Conservation (phyloP, 2,329 filamentous ascomycete species). For the Paecilomyces dactylethromorphus region DNA sequence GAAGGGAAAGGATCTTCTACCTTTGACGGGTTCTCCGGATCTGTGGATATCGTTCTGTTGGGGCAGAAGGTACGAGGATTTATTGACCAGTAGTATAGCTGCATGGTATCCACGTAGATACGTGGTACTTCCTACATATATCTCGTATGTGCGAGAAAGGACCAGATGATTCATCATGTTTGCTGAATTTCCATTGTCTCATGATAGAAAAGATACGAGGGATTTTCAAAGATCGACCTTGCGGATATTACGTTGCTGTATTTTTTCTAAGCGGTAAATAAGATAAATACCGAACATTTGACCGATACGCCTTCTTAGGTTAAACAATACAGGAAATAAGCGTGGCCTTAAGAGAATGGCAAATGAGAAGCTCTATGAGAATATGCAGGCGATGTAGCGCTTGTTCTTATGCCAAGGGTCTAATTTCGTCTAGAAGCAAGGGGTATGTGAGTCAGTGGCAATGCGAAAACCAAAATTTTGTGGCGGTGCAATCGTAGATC, state of each 20-base stretch:
- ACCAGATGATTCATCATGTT: neutral
- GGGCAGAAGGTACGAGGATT: neutral
- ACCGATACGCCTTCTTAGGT: neutral
- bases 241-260: neutral
- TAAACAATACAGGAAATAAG: neutral
- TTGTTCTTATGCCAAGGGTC: neutral
- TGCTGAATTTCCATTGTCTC: neutral
- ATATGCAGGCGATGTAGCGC: neutral
- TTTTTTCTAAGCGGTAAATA: neutral
- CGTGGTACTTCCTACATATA: neutral
- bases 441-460: neutral
- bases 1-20: neutral
- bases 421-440: neutral
- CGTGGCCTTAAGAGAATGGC: neutral
- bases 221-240: neutral
- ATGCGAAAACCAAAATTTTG: neutral
- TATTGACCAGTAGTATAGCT: neutral
- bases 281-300: neutral
- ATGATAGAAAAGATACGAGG: neutral
- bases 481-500: neutral
- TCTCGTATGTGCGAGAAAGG: neutral
- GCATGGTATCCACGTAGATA: neutral
- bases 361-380: neutral
- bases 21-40: neutral
- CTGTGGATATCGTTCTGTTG: neutral